These are phyloP conservation scores for Dactylellina haptotyla DNA, from an alignment of 2,329 filamentous ascomycete genomes.

Conservation along the genomic window DNA sequence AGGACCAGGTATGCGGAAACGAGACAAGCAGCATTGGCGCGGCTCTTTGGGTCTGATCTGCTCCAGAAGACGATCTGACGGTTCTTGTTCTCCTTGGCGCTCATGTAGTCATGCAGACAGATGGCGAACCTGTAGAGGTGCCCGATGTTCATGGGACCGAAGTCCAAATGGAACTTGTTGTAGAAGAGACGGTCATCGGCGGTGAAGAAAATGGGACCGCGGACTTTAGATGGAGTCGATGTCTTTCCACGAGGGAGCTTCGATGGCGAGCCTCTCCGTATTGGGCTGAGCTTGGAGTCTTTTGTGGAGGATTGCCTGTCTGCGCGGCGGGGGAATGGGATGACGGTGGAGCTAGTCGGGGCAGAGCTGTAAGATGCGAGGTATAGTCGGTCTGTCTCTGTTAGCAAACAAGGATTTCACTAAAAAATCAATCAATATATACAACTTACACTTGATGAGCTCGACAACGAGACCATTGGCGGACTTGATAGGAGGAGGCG, in stretches of 20 bases:
- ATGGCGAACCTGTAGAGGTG: constrained; percentile 97
- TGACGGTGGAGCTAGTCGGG: constrained; percentile 82
- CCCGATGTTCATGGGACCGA: constrained; percentile 95
- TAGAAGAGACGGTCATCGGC: constrained; percentile 92
- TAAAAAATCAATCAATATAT: not conserved
- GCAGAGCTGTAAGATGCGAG: constrained; percentile 88
- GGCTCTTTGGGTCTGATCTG: constrained; percentile 87
- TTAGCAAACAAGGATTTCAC: not conserved
- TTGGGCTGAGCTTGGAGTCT: constrained; percentile 54
- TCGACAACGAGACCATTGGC: constrained; percentile 51
- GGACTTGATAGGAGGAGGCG: constrained; percentile 47
- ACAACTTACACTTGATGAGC: constrained; percentile 50
- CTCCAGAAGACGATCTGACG: constrained; percentile 96
- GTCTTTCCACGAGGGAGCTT: constrained; percentile 56
- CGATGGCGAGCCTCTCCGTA: constrained; percentile 53
- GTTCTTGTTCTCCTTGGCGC: constrained; percentile 87
- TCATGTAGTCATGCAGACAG: constrained; percentile 92
- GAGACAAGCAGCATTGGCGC: constrained; percentile 92
- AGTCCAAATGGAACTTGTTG: constrained; percentile 98
- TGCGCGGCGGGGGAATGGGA: constrained; percentile 76
- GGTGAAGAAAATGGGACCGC: constrained; percentile 89
- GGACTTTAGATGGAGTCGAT: constrained; percentile 61
- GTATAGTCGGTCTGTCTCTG: constrained; percentile 94
- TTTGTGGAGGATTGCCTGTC: constrained; percentile 76
- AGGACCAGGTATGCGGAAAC: constrained; percentile 96